Conservation (phyloP, 495 filamentous ascomycete species). For the Aspergillus indologenus region DNA sequence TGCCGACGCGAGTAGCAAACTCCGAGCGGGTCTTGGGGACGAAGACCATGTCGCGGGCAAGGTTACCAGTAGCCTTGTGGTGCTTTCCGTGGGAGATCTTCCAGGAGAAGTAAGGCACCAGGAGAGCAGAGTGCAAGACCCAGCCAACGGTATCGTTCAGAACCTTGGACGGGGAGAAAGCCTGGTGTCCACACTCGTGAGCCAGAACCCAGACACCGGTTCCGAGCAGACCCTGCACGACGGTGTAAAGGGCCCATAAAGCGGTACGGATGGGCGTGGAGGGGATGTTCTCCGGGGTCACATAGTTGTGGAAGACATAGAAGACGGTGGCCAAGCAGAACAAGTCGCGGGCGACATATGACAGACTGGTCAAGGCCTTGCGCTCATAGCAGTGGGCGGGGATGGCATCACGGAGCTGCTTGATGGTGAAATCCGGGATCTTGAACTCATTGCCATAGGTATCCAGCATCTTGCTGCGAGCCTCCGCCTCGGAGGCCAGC, state of each 20-base stretch:
- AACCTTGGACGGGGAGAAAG: conserved; percentile 75
- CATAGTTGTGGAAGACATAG: conserved; percentile 62
- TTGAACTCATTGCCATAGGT: conserved; percentile 68
- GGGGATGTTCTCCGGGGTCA: conserved; percentile 61
- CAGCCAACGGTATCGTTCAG: conserved; percentile 86
- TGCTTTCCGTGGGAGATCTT: conserved; percentile 92
- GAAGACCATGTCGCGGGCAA: conserved; percentile 98
- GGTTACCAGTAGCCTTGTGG: conserved; percentile 92
- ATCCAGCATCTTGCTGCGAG: conserved; percentile 57
- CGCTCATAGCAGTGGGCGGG: conserved; percentile 64
- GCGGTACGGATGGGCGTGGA: conserved; percentile 44
- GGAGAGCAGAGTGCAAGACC: conserved; percentile 74
- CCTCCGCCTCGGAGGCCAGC: conserved; percentile 59
- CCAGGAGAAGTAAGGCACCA: conserved; percentile 91
- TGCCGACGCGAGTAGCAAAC: conserved; percentile 68
- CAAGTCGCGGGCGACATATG: conserved; percentile 62
- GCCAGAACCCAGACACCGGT: conserved; percentile 71
- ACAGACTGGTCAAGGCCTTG: conserved; percentile 56
- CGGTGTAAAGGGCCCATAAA: conserved; percentile 60
- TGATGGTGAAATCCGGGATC: conserved; percentile 69
- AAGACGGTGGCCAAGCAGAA: conserved; percentile 54
- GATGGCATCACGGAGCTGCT: conserved; percentile 64
- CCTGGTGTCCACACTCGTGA: conserved; percentile 72
- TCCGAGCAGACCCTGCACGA: conserved; percentile 63
- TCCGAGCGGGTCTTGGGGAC: conserved; percentile 79